phyloP scores from a whole-genome alignment of 352 stramenopile genomes.

The Globisporangium cylindrosporum region DNA sequence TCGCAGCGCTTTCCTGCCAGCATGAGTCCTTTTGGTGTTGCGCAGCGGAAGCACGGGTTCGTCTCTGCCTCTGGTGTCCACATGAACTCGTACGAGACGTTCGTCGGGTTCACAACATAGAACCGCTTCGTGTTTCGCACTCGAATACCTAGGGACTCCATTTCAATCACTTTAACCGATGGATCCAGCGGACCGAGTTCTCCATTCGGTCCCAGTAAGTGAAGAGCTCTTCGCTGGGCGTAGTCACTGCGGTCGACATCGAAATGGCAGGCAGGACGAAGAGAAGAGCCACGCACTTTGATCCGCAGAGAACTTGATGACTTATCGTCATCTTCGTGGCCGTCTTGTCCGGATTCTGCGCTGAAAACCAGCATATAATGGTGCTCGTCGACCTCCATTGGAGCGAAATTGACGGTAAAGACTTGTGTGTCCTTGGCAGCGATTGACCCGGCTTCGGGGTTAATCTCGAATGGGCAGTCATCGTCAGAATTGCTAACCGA shows the following conservation, averaged over 20 bases:
- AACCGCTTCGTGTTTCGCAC: conserved; percentile 92
- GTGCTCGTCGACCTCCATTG: conserved; percentile 90
- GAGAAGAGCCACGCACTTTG: conserved; percentile 65
- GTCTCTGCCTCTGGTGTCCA: conserved; percentile 81
- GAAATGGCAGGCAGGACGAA: conserved; percentile 91
- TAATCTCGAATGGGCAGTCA: conserved; percentile 88
- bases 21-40: conserved; percentile 89
- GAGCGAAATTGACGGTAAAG: conserved; percentile 88
- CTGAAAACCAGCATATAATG: conserved; percentile 63
- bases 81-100: conserved; percentile 92
- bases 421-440: conserved; percentile 45
- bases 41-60: conserved; percentile 87
- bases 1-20: conserved; percentile 91
- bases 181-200: conserved; percentile 83
- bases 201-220: conserved; percentile 77
- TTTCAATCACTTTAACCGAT: conserved; percentile 89
- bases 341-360: neutral
- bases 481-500: conserved; percentile 28
- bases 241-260: conserved; percentile 91
- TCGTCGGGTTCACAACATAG: conserved; percentile 93
- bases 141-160: conserved; percentile 88
- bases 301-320: conserved; percentile 29
- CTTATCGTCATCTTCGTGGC: neutral
- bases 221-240: conserved; percentile 52
- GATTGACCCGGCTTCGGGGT: conserved; percentile 59